A percentile compares a stretch with the other conserved stretches of the same genome.
Conservation (phyloP, 148 eudicot genomes). For the Rhododendron ovatum region DNA sequence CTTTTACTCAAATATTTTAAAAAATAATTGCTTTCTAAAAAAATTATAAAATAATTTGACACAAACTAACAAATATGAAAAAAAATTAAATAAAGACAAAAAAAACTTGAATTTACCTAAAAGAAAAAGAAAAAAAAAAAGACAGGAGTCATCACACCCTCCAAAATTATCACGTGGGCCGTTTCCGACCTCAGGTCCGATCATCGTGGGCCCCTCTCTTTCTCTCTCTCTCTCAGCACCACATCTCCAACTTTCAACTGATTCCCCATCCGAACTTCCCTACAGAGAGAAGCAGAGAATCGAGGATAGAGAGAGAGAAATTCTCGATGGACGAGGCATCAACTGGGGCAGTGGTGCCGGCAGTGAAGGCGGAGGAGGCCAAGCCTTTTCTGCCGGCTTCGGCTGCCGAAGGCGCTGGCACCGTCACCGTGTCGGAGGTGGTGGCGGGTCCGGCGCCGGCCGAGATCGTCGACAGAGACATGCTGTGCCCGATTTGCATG, state of each 20-base stretch:
- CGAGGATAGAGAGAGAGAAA: neutral
- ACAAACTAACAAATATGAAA: too few relatives aligned
- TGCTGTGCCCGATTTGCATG: constrained; percentile 55
- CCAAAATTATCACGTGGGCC: constrained; percentile 21
- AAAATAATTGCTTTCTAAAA: too few relatives aligned
- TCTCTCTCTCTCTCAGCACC: neutral
- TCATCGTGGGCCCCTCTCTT: constrained; percentile 15
- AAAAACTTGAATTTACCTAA: too few relatives aligned
- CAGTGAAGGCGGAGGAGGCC: constrained; percentile 25
- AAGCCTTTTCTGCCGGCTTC: constrained; percentile 12
- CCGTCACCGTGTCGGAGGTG: neutral
- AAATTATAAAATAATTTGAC: too few relatives aligned
- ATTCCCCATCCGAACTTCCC: neutral
- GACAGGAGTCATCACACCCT: neutral
- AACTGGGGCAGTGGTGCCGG: constrained; percentile 47
- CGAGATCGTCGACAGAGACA: constrained; percentile 51
- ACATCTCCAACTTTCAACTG: neutral
- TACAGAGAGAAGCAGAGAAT: neutral
- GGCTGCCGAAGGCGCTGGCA: constrained; percentile 12
- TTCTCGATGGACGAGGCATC: constrained; percentile 29
- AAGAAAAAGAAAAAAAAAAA: neutral
- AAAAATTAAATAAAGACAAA: too few relatives aligned
- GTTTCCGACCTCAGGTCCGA: constrained; percentile 18
- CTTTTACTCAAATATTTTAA: too few relatives aligned
- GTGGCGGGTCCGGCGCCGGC: neutral